phyloP scores from a whole-genome alignment of 1,284 basidiomycete genomes.

The Naganishia sp. region DNA sequence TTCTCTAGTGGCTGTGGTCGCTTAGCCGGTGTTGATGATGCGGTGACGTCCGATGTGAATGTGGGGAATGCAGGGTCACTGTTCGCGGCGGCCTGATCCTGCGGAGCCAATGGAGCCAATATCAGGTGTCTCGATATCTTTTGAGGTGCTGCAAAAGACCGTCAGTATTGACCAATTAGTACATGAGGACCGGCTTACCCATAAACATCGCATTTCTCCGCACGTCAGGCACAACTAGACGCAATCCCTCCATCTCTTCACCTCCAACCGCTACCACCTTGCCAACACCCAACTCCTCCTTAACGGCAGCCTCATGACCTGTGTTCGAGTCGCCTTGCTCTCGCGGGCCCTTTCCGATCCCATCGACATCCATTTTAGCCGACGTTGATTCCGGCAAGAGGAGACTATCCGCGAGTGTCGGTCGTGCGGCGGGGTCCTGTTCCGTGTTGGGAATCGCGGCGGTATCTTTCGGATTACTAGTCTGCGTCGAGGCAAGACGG shows the following conservation, averaged over 20 bases:
- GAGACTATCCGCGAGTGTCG: conserved; percentile 38
- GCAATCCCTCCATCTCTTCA: conserved; percentile 49
- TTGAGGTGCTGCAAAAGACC: conserved; percentile 41
- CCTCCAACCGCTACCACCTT: conserved; percentile 41
- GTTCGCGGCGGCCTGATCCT: not conserved
- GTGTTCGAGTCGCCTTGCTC: conserved; percentile 26
- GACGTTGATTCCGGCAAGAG: conserved; percentile 32
- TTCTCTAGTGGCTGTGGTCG: conserved; percentile 28
- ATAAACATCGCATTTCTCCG: conserved; percentile 41
- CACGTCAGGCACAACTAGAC: conserved; percentile 45
- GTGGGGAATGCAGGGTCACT: conserved; percentile 3
- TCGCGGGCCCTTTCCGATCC: conserved; percentile 33
- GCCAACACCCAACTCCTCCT: conserved; percentile 31
- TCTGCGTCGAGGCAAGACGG: conserved; percentile 33
- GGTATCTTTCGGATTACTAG: conserved; percentile 28
- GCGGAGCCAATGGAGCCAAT: conserved; percentile 38
- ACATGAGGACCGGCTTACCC: conserved; percentile 38
- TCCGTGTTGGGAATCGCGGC: conserved; percentile 39
- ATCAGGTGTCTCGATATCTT: conserved; percentile 45
- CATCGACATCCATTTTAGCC: conserved; percentile 38
- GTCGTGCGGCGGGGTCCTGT: conserved; percentile 40
- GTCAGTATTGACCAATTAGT: not conserved
- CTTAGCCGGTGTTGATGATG: not conserved
- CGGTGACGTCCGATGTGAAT: not conserved
- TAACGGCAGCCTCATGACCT: conserved; percentile 25